phyloP scores from a whole-genome alignment of 2,329 filamentous ascomycete genomes.

The Alternaria atra region DNA sequence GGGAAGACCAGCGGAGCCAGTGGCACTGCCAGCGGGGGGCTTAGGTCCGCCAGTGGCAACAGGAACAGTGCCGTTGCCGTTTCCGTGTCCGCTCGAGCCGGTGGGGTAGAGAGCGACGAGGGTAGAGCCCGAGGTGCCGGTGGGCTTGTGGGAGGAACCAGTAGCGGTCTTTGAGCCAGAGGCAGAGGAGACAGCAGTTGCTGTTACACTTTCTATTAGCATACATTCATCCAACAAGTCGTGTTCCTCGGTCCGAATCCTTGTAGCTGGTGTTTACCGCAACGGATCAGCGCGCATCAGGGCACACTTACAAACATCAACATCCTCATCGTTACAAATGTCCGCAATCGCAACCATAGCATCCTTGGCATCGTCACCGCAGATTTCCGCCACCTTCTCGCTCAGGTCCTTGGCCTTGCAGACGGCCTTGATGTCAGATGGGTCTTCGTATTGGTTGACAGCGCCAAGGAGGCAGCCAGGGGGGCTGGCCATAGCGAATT shows the following conservation, averaged over 20 bases:
- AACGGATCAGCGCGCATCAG: background rate
- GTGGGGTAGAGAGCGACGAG: conserved; percentile 15
- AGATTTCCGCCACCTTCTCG: conserved; percentile 34
- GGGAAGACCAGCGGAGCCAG: conserved; percentile 14
- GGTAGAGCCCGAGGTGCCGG: conserved; percentile 9
- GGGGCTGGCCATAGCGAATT: conserved; percentile 32
- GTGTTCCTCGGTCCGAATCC: background rate
- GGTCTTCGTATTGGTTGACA: conserved; percentile 40
- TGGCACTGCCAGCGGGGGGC: conserved; percentile 10
- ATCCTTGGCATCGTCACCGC: conserved; percentile 31
- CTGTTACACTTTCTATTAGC: conserved; percentile 16
- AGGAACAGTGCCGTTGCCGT: conserved; percentile 14
- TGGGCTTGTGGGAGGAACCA: conserved; percentile 20
- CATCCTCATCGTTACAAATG: conserved; percentile 37
- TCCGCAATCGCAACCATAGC: conserved; percentile 41
- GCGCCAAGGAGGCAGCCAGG: conserved; percentile 45
- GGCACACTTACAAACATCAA: conserved; percentile 41
- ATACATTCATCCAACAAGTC: background rate
- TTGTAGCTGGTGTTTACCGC: background rate
- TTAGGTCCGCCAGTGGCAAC: conserved; percentile 18
- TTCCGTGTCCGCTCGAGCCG: conserved; percentile 6
- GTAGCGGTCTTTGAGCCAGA: conserved; percentile 26
- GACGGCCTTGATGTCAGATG: conserved; percentile 35
- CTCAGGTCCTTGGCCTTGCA: conserved; percentile 41
- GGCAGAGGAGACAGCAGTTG: conserved; percentile 30